Conservation (phyloP, 495 filamentous ascomycete species). For the Cryomyces minteri region DNA sequence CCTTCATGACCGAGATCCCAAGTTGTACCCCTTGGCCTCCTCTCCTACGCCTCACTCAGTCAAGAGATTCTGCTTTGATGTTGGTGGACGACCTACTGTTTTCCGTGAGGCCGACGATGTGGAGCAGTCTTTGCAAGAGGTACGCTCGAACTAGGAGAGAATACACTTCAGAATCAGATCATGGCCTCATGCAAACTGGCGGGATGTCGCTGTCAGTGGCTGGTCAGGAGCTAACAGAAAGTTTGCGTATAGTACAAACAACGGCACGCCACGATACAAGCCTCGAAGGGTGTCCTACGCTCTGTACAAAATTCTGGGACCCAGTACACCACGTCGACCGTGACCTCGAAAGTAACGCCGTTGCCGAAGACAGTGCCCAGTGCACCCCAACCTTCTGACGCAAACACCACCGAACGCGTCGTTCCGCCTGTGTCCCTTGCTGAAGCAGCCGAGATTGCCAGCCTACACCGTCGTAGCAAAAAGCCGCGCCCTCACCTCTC, state of each 20-base stretch:
- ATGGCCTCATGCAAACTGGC: too few species aligned
- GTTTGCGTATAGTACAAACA: slow-evolving; percentile 26
- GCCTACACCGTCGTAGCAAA: slow-evolving; percentile 18
- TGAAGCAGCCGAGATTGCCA: slow-evolving; percentile 35
- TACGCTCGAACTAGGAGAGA: not conserved
- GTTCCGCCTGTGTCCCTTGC: slow-evolving; percentile 39
- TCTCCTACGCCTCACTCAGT: slow-evolving; percentile 63
- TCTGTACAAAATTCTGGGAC: slow-evolving; percentile 21
- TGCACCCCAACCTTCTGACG: not conserved
- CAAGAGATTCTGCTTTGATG: slow-evolving; percentile 51
- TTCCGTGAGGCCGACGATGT: slow-evolving; percentile 52
- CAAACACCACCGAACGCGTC: slow-evolving; percentile 23
- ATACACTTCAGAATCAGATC: too few species aligned
- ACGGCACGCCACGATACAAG: slow-evolving; percentile 28
- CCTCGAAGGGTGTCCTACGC: slow-evolving; percentile 36
- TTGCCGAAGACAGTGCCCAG: not conserved
- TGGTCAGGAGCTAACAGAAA: slow-evolving; percentile 10
- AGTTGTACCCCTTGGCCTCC: slow-evolving; percentile 74
- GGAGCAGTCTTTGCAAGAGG: slow-evolving; percentile 23
- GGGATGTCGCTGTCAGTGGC: too few species aligned
- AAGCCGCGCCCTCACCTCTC: slow-evolving; percentile 9
- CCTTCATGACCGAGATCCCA: slow-evolving; percentile 58
- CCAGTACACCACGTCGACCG: slow-evolving; percentile 9
- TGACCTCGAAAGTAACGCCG: not conserved
- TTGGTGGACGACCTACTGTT: slow-evolving; percentile 42